phyloP scores from a whole-genome alignment of 768 basidiomycete genomes.

The Suillus sp. region DNA sequence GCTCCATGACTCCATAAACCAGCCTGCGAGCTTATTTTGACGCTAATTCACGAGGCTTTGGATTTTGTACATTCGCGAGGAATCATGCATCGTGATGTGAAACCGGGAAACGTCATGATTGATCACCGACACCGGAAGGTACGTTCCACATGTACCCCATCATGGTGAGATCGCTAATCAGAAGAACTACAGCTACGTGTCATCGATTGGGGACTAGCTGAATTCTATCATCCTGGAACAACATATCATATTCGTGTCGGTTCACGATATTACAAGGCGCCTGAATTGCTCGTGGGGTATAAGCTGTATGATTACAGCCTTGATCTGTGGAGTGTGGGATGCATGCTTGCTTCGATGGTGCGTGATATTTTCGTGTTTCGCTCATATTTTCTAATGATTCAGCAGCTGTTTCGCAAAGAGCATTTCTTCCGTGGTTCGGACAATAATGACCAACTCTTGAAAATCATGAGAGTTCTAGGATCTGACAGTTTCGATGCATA shows the following conservation, averaged over 20 bases:
- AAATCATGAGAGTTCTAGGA: conserved; percentile 67
- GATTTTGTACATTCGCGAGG: conserved; percentile 74
- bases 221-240: conserved; percentile 72
- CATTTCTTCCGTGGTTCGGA: conserved; percentile 77
- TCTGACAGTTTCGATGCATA: conserved; percentile 67
- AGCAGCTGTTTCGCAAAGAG: conserved; percentile 70
- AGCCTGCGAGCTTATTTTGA: conserved; percentile 5
- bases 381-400: neutral
- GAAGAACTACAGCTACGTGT: conserved; percentile 45
- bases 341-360: conserved; percentile 77
- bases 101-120: conserved; percentile 76
- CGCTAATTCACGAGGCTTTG: conserved; percentile 43
- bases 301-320: conserved; percentile 73
- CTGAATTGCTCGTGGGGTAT: conserved; percentile 71
- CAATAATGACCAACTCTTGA: conserved; percentile 73
- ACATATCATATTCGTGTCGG: conserved; percentile 76
- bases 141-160: conserved; percentile 19
- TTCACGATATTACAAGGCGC: conserved; percentile 73
- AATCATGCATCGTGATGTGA: conserved; percentile 72
- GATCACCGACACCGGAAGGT: conserved; percentile 64
- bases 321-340: conserved; percentile 74
- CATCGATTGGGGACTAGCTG: conserved; percentile 79
- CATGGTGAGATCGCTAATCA: conserved; percentile 1
- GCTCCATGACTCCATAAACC: conserved; percentile 9
- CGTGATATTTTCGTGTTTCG: conserved; percentile 21